A percentile compares a stretch with the other conserved stretches of the same genome.
Conservation (phyloP, 2,329 filamentous ascomycete genomes). For the Ascomycota sp. region DNA sequence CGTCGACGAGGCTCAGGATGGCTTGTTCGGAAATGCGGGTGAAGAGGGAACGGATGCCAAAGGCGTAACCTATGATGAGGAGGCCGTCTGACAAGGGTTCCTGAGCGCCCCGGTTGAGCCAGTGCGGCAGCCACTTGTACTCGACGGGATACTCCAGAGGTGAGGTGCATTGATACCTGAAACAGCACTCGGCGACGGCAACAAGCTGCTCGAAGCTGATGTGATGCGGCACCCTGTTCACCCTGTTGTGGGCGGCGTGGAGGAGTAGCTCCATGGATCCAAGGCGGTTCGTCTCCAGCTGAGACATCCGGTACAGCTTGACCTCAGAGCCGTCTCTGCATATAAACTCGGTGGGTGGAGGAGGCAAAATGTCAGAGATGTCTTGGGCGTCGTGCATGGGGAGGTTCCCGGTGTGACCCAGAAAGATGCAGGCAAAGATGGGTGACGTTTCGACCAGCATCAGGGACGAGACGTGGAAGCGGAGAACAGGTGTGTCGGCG, state of each 20-base stretch:
- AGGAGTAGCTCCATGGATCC: slow-evolving; percentile 24
- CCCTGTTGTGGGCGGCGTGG: slow-evolving; percentile 30
- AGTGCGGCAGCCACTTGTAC: slow-evolving; percentile 29
- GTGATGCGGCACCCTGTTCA: slow-evolving; percentile 22
- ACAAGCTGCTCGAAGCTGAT: slow-evolving; percentile 28
- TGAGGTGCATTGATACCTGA: slow-evolving; percentile 28
- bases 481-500: slow-evolving; percentile 17
- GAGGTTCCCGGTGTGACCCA: slow-evolving; percentile 10
- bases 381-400: slow-evolving; percentile 16
- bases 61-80: slow-evolving; percentile 30
- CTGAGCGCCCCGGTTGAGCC: slow-evolving; percentile 26
- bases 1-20: slow-evolving; percentile 23
- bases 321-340: slow-evolving; percentile 23
- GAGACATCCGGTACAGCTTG: slow-evolving; percentile 30
- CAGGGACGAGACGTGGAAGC: slow-evolving; percentile 30
- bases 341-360: slow-evolving; percentile 13
- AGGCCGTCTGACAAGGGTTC: slow-evolving; percentile 25
- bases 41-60: slow-evolving; percentile 27
- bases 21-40: slow-evolving; percentile 26
- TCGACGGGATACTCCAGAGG: slow-evolving; percentile 29
- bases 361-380: slow-evolving; percentile 14
- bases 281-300: slow-evolving; percentile 22
- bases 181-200: slow-evolving; percentile 27
- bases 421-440: slow-evolving; percentile 28
- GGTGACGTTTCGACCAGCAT: slow-evolving; percentile 29